phyloP scores from a whole-genome alignment of 2,329 filamentous ascomycete species.

The Lasiodiplodia hormozganensis region DNA sequence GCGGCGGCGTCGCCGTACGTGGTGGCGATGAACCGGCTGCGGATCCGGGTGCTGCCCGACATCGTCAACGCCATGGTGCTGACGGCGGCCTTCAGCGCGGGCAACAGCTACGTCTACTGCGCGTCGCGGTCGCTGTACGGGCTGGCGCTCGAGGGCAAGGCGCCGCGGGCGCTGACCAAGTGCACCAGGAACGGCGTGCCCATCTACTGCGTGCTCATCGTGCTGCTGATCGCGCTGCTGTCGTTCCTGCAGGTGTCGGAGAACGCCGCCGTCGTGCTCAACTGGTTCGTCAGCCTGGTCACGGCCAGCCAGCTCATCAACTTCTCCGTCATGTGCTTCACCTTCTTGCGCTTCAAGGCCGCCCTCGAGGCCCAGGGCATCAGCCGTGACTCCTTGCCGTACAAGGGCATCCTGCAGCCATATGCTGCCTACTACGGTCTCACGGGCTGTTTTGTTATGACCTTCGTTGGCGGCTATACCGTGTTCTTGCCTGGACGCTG shows the following conservation, averaged over 20 bases:
- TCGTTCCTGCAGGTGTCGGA: constrained; percentile 73
- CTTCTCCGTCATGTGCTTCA: constrained; percentile 48
- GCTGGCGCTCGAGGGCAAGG: constrained; percentile 59
- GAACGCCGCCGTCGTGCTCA: constrained; percentile 66
- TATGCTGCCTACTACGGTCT: constrained; percentile 47
- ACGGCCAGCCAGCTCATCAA: constrained; percentile 50
- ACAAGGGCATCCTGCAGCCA: constrained; percentile 45
- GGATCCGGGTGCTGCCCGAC: constrained; percentile 54
- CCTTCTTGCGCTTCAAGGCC: constrained; percentile 46
- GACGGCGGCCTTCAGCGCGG: constrained; percentile 79
- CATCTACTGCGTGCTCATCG: constrained; percentile 52
- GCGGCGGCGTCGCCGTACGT: constrained; percentile 68
- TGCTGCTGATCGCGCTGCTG: constrained; percentile 64
- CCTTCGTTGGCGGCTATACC: constrained; percentile 76
- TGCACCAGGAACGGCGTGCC: constrained; percentile 55
- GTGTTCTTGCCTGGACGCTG: constrained; percentile 75
- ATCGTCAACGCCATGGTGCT: constrained; percentile 82
- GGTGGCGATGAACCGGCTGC: constrained; percentile 53
- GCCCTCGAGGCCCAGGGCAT: constrained; percentile 48
- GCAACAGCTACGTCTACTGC: constrained; percentile 77
- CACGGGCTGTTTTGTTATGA: constrained; percentile 76
- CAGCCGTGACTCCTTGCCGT: constrained; percentile 47
- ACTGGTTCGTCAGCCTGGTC: constrained; percentile 50
- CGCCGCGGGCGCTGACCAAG: constrained; percentile 51
- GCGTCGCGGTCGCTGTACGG: constrained; percentile 74